These are phyloP conservation scores for Aspergillus sp. DNA, from an alignment of 2,329 filamentous ascomycete species.

Conservation along the genomic window DNA sequence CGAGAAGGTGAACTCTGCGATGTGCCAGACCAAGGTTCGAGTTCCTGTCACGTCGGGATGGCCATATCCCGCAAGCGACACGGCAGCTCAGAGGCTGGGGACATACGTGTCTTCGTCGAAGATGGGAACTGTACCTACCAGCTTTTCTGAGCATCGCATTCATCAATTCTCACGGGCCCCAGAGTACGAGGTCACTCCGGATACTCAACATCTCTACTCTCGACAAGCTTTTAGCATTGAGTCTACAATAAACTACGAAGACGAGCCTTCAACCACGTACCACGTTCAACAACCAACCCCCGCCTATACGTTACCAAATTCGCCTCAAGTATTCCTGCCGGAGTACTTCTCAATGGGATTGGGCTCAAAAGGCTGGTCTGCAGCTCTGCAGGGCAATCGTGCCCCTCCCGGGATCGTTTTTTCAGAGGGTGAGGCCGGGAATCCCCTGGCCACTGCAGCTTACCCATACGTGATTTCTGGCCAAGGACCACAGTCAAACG, in stretches of 20 bases:
- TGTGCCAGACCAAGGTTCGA: constrained; percentile 25
- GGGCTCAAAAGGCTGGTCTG: constrained; percentile 31
- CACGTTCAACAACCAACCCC: constrained; percentile 34
- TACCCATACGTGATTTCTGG: constrained; percentile 34
- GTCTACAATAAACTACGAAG: constrained; percentile 32
- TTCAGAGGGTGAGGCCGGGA: constrained; percentile 28
- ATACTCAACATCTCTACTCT: constrained; percentile 21
- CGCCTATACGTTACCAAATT: constrained; percentile 37
- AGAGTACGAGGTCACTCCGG: constrained; percentile 28
- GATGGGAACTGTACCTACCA: constrained; percentile 17
- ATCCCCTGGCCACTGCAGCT: constrained; percentile 21
- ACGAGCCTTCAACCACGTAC: constrained; percentile 34
- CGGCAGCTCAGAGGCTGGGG: constrained; percentile 21
- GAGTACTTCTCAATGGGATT: constrained; percentile 30
- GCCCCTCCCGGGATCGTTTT: constrained; percentile 25
- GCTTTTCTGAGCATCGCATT: constrained; percentile 19
- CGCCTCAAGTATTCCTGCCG: constrained; percentile 28
- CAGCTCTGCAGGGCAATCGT: constrained; percentile 23
- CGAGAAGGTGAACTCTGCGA: constrained; percentile 35
- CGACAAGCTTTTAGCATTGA: constrained; percentile 25
- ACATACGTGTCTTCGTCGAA: constrained; percentile 18
- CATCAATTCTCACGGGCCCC: constrained; percentile 21
- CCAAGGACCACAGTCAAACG: constrained; percentile 25
- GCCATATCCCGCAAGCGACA: constrained; percentile 28
- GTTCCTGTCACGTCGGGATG: constrained; percentile 17